Evolutionary conservation across 192 early-diverging fungal species (phyloP).

Genomic region (Coemansia sp.): DNA sequence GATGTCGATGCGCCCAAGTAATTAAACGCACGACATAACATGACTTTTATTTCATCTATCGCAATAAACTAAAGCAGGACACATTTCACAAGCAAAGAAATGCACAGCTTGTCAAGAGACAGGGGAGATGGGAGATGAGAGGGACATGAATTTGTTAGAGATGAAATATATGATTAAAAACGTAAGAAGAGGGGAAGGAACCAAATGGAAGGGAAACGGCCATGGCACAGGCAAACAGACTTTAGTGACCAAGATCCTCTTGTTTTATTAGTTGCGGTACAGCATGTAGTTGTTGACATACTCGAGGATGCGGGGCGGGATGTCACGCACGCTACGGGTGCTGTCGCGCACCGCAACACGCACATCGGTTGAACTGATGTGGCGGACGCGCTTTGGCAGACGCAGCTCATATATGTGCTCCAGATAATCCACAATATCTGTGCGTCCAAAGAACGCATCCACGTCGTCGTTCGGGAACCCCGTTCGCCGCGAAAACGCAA

Average conservation of each 20-base stretch:
- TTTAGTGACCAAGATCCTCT: no score
- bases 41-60: background rate
- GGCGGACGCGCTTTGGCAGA: conserved; percentile 45
- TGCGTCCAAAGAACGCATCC: conserved; percentile 34
- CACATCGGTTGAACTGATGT: conserved; percentile 44
- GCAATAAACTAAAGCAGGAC: no score
- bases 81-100: no score
- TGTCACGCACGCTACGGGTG: conserved; percentile 40
- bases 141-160: no score
- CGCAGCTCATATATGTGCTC: conserved; percentile 38
- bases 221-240: no score
- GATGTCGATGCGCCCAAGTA: no score
- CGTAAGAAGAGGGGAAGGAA: no score
- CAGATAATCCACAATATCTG: conserved; percentile 16
- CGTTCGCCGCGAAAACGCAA: conserved; percentile 37
- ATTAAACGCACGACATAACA: background rate
- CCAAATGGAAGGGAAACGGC: background rate
- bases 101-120: no score
- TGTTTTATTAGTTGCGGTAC: conserved; percentile 11
- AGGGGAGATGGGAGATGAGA: no score
- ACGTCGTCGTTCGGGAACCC: conserved; percentile 41
- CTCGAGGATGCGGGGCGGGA: conserved; percentile 47
- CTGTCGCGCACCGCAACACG: conserved; percentile 41
- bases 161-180: no score
- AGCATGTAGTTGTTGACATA: conserved; percentile 42